These are phyloP conservation scores for Suhomyces guaymorum DNA, from an alignment of 1,139 yeast species.

Conservation along the genomic window DNA sequence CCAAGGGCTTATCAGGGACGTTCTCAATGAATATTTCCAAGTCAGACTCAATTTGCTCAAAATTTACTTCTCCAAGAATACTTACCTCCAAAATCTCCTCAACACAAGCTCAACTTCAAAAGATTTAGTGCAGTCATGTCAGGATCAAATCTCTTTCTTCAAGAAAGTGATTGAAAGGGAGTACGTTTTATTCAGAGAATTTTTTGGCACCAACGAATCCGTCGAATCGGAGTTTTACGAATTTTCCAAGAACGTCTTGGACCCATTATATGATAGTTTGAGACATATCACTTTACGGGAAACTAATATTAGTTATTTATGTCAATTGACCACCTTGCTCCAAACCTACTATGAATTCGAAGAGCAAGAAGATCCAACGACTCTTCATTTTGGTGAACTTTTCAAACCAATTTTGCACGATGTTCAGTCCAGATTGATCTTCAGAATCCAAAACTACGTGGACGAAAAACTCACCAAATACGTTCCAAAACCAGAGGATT, in stretches of 20 bases:
- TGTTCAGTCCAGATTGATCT: conserved; percentile 75
- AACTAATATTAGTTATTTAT: conserved; percentile 60
- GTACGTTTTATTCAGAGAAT: conserved; percentile 51
- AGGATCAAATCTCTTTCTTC: conserved; percentile 58
- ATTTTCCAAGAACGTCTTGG: conserved; percentile 65
- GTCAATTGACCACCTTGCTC: conserved; percentile 73
- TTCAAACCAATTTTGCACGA: conserved; percentile 75
- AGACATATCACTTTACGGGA: conserved; percentile 71
- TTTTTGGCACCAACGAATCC: conserved; percentile 37
- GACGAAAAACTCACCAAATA: conserved; percentile 69
- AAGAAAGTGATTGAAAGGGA: conserved; percentile 65
- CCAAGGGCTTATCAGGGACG: conserved; percentile 66
- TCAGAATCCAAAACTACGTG: conserved; percentile 71
- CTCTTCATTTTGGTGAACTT: conserved; percentile 59
- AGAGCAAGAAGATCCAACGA: conserved; percentile 37
- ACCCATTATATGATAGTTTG: conserved; percentile 72
- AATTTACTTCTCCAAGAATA: conserved; percentile 26
- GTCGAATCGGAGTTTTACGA: conserved; percentile 40
- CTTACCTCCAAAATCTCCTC: conserved; percentile 10
- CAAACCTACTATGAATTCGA: conserved; percentile 70
- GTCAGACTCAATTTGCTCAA: conserved; percentile 51
- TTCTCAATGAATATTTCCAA: conserved; percentile 61
- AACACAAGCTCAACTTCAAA: conserved; percentile 6
- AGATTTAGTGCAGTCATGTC: conserved; percentile 55
- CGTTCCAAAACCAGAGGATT: conserved; percentile 68